A percentile compares a stretch with the other conserved stretches of the same genome.
These are phyloP conservation scores for Yamadazyma philogaea DNA, from an alignment of 805 yeast genomes.

Conservation along the genomic window DNA sequence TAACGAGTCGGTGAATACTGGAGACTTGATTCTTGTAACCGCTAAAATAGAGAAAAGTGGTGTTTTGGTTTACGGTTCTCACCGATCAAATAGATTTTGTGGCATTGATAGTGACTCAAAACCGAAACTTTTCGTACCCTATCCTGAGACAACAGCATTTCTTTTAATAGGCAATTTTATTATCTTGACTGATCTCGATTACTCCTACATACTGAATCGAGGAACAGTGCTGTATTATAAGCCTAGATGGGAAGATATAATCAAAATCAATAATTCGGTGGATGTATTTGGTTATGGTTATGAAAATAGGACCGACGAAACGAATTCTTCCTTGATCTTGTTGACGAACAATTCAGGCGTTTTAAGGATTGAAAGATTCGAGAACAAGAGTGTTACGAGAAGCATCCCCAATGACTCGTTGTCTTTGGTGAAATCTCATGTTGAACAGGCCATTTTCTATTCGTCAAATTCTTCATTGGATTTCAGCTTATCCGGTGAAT, in stretches of 20 bases:
- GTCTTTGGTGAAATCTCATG: constrained; percentile 60
- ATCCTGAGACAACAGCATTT: constrained; percentile 58
- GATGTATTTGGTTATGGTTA: constrained; percentile 58
- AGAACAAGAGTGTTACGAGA: background rate
- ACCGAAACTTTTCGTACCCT: constrained; percentile 56
- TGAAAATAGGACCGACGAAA: constrained; percentile 34
- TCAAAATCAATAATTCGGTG: constrained; percentile 53
- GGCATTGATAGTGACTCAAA: constrained; percentile 12
- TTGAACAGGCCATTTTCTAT: constrained; percentile 81
- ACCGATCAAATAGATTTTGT: constrained; percentile 51
- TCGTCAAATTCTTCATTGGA: constrained; percentile 46
- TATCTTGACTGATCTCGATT: constrained; percentile 60
- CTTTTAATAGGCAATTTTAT: constrained; percentile 58
- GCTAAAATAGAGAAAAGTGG: constrained; percentile 50
- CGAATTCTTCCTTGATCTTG: constrained; percentile 44
- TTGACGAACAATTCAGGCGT: constrained; percentile 60
- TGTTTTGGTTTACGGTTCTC: constrained; percentile 58
- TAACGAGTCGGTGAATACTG: constrained; percentile 12
- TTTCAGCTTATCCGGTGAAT: constrained; percentile 36
- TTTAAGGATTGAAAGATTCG: constrained; percentile 52
- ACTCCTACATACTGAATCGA: constrained; percentile 23
- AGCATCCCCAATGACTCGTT: constrained; percentile 12
- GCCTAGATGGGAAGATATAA: constrained; percentile 79
- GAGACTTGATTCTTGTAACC: constrained; percentile 50
- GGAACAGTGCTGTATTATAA: constrained; percentile 27